A percentile compares a stretch with the other conserved stretches of the same genome.
These are phyloP conservation scores for Rauvolfia tetraphylla DNA, from an alignment of 257 asterid genomes.

Conservation along the genomic window DNA sequence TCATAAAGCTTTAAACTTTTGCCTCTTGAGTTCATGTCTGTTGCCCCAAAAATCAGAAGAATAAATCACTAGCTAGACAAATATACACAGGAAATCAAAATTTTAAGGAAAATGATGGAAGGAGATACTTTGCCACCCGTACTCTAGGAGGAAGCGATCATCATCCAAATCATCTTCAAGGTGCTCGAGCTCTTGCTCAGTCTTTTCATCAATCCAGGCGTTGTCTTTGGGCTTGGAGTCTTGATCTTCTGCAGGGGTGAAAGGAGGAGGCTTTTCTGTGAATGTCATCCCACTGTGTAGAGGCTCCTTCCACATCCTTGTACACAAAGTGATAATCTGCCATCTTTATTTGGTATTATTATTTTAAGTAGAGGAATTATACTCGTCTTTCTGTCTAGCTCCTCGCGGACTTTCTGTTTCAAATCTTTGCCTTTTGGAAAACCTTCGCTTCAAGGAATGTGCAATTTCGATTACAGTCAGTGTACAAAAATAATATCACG, in stretches of 20 bases:
- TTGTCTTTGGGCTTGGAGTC: constrained; percentile 64
- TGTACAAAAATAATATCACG: too few species aligned
- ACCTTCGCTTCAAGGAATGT: background rate
- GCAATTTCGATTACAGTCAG: too few species aligned
- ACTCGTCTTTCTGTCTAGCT: background rate
- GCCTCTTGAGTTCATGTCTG: background rate
- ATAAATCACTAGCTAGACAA: background rate
- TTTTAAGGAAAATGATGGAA: background rate
- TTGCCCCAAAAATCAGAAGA: background rate
- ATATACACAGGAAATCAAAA: background rate
- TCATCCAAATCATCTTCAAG: constrained; percentile 92
- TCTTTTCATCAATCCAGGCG: constrained; percentile 69
- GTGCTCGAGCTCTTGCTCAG: constrained; percentile 85
- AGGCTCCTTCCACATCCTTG: constrained; percentile 88
- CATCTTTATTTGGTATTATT: constrained; percentile 30
- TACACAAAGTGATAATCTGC: constrained; percentile 87
- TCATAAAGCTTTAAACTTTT: background rate
- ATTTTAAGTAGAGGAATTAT: background rate
- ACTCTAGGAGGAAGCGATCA: constrained; percentile 80
- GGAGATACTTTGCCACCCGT: constrained; percentile 41
- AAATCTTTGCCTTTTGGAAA: too few species aligned
- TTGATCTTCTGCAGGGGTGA: constrained; percentile 60
- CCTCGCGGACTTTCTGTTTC: background rate
- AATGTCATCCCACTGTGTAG: constrained; percentile 96
- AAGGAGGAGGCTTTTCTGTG: constrained; percentile 81